These are phyloP conservation scores for Nitzschia putrida DNA, from an alignment of 108 stramenopile species.

Conservation along the genomic window DNA sequence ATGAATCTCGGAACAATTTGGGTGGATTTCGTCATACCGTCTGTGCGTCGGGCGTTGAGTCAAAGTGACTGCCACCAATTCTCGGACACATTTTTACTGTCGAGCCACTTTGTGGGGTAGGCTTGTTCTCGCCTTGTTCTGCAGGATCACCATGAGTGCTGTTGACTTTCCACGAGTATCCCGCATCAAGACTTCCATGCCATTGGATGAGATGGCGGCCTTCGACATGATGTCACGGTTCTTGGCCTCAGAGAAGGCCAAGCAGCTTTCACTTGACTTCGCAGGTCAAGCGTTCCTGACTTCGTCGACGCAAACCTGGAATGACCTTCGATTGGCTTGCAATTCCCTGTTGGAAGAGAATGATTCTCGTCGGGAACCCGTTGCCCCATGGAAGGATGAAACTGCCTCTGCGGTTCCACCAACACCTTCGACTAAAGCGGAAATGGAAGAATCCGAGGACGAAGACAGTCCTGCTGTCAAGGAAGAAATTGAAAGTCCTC, in stretches of 20 bases:
- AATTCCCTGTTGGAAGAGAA: conserved; percentile 26
- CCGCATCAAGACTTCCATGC: conserved; percentile 9
- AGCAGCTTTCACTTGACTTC: conserved; percentile 18
- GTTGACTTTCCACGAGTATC: conserved; percentile 17
- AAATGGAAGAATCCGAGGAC: not conserved
- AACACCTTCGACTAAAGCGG: not conserved
- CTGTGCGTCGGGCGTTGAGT: too few species aligned
- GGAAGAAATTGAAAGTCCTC: not conserved
- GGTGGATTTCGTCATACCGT: too few species aligned
- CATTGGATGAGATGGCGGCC: conserved; percentile 15
- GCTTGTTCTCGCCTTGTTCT: too few species aligned
- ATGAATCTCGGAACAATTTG: too few species aligned
- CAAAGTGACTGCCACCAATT: too few species aligned
- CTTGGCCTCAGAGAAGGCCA: conserved; percentile 30
- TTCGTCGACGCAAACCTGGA: conserved; percentile 28
- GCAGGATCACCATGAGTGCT: not conserved
- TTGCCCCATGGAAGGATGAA: conserved; percentile 22
- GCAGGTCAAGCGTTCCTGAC: conserved; percentile 18
- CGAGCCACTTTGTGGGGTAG: too few species aligned
- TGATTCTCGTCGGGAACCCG: conserved; percentile 26
- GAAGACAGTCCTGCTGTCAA: conserved; percentile 1
- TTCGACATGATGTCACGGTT: conserved; percentile 38
- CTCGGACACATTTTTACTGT: too few species aligned
- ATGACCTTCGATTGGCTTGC: conserved; percentile 27
- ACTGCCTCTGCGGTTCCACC: not conserved